A percentile compares a stretch with the other conserved stretches of the same genome.
Evolutionary conservation across 2,329 filamentous ascomycete species (phyloP).

Genomic region (Aspergillus quadrilineatus): DNA sequence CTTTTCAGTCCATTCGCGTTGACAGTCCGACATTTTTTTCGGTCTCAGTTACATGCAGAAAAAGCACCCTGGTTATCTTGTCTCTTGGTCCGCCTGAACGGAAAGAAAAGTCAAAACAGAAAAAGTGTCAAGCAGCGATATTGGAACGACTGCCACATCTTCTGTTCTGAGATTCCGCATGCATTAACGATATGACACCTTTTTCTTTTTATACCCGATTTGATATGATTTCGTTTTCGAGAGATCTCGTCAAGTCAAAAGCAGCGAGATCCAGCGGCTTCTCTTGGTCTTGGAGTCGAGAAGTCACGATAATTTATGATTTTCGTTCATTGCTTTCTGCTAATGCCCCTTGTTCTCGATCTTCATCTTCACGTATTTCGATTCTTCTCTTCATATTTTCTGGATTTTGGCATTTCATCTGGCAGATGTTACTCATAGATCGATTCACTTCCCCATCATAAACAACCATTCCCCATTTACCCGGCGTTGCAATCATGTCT

Average conservation of each 20-base stretch:
- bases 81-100: slow-evolving; percentile 30
- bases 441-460: slow-evolving; percentile 28
- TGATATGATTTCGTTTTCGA: slow-evolving; percentile 21
- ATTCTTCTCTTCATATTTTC: slow-evolving; percentile 24
- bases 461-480: slow-evolving; percentile 18
- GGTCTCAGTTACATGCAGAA: slow-evolving; percentile 33
- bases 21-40: slow-evolving; percentile 28
- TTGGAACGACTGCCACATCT: slow-evolving; percentile 26
- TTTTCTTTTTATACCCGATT: slow-evolving; percentile 14
- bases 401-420: slow-evolving; percentile 37
- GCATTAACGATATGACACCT: slow-evolving; percentile 20
- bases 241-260: slow-evolving; percentile 20
- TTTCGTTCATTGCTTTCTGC: slow-evolving; percentile 37
- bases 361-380: slow-evolving; percentile 31
- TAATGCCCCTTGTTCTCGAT: slow-evolving; percentile 23
- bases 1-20: slow-evolving; percentile 25
- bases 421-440: slow-evolving; percentile 41
- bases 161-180: slow-evolving; percentile 16
- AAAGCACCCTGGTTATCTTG: slow-evolving; percentile 34
- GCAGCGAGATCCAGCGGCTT: slow-evolving; percentile 15
- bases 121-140: slow-evolving; percentile 28
- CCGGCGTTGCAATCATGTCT: slow-evolving; percentile 30
- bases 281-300: slow-evolving; percentile 23
- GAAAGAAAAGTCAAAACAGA: slow-evolving; percentile 27
- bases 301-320: slow-evolving; percentile 40